Evolutionary conservation across 2,329 filamentous ascomycete genomes (phyloP), one percentile per base, ranked within the genome.

Genomic region (Pseudogymnoascus sp.): DNA sequence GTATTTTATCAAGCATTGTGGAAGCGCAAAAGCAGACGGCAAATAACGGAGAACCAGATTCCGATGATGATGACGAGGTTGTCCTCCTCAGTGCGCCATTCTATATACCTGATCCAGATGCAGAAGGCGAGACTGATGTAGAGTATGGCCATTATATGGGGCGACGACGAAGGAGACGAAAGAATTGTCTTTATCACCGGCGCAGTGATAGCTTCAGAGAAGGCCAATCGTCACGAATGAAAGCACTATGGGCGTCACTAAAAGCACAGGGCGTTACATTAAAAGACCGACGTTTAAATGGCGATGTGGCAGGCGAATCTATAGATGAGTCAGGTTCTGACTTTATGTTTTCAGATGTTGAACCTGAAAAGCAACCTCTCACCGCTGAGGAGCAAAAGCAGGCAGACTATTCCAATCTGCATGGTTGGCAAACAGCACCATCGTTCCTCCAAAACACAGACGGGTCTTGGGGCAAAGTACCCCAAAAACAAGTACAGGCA

Each of bases 391-490:
- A 56, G 50, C 29, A 56, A 33, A 56, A 56, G 17, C 50, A 56
- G 50, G 29, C 31, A n/a, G 31, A 26, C 33, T 59, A 61, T 23
- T 3, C 13, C n/a, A 9, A 53, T 21, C 35, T 60, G 11, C 26
- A 44, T 59, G 23, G 44, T 10, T 73, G 71, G 70, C 50, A 64
- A 4, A 40, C 62, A 4, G 44, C 66, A 23, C 60, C 64, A 9
- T 19, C 63, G 4, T 65, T 50, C 15, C 35, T 62, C 10, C 60
- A 46, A 59, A 21, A 60, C 26, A 19, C 60, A 15, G 42, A 59
- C 15, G 59, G 59, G 21, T 60, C 59, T n/a, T 62, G 62, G 62
- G 31, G 60, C 62, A 59, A 64, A 59, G 50, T 13, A 44, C 40
- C 64, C 60, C 13, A 26, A 59, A 56, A 59, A 19, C 50, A 56